These are phyloP conservation scores for Galerina sulciceps DNA, from an alignment of 768 basidiomycete species.

Conservation along the genomic window DNA sequence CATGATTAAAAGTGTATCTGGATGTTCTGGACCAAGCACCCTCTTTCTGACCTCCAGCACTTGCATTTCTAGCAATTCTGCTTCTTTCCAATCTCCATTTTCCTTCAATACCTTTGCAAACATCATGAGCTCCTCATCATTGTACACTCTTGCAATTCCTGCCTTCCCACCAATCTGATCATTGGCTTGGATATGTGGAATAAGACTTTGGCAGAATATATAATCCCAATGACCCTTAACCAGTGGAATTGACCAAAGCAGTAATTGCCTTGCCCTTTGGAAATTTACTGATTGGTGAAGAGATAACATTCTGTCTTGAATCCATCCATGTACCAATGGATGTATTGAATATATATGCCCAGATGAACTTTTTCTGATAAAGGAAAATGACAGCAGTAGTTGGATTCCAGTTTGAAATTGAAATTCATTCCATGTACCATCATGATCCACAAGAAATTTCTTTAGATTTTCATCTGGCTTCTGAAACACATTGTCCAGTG, in stretches of 20 bases:
- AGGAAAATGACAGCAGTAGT: conserved; percentile 19
- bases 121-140: background rate
- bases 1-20: background rate
- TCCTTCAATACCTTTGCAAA: background rate
- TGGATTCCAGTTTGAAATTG: conserved; percentile 18
- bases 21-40: background rate
- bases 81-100: background rate
- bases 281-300: background rate
- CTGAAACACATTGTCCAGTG: background rate
- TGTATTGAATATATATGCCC: conserved; percentile 3
- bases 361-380: conserved; percentile 6
- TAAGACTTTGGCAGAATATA: background rate
- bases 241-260: background rate
- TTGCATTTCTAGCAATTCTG: background rate
- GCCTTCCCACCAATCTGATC: background rate
- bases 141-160: background rate
- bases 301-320: background rate
- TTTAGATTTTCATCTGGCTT: background rate
- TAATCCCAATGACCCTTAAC: background rate
- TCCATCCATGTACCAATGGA: conserved; percentile 1
- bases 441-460: background rate
- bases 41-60: background rate
- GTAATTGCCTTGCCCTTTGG: background rate
- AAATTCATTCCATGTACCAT: conserved; percentile 15
- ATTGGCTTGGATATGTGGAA: background rate